These are phyloP conservation scores for Neonectria ditissima DNA, from an alignment of 2,329 filamentous ascomycete genomes.

Conservation along the genomic window DNA sequence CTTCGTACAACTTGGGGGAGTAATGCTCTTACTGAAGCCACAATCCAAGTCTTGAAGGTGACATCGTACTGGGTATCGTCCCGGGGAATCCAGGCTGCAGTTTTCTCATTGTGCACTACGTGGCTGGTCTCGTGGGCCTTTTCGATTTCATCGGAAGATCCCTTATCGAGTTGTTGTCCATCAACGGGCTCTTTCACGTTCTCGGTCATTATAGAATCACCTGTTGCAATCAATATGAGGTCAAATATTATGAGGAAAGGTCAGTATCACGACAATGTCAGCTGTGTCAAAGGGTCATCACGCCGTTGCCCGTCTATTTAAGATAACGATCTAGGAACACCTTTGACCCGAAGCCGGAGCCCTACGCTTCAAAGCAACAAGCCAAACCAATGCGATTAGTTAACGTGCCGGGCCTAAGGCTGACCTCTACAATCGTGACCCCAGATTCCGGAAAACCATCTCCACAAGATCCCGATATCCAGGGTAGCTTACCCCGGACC, in stretches of 20 bases:
- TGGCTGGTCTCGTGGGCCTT: slow-evolving; percentile 27
- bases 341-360: background rate
- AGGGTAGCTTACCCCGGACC: slow-evolving; percentile 23
- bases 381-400: background rate
- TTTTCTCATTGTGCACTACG: slow-evolving; percentile 22
- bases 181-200: slow-evolving; percentile 7
- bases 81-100: slow-evolving; percentile 42
- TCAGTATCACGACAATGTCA: too few species aligned
- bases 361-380: background rate
- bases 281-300: too few species aligned
- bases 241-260: too few species aligned
- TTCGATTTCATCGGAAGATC: slow-evolving; percentile 22
- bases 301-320: background rate
- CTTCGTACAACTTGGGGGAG: fast-evolving
- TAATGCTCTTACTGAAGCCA: slow-evolving; percentile 43
- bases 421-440: background rate
- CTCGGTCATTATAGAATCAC: background rate
- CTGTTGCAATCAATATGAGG: background rate
- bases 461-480: slow-evolving; percentile 17
- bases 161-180: slow-evolving; percentile 15
- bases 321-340: background rate
- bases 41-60: slow-evolving; percentile 56
- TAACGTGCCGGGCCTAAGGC: background rate
- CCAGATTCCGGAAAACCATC: slow-evolving; percentile 30
- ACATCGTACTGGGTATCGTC: slow-evolving; percentile 53